Conservation (phyloP, 1,139 yeast genomes). For the Taphrina flavorubra region DNA sequence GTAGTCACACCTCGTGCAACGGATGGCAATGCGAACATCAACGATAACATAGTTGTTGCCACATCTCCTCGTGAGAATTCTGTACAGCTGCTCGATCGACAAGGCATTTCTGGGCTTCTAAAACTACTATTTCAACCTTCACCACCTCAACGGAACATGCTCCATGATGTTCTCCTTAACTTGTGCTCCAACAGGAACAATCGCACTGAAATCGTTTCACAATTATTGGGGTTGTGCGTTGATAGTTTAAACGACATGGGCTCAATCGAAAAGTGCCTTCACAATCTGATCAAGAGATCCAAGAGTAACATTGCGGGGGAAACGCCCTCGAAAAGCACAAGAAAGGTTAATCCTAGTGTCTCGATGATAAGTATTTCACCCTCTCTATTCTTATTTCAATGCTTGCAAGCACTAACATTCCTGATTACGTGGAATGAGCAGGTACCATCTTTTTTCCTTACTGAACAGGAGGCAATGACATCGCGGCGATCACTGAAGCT, state of each 20-base stretch:
- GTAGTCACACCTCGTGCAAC: background rate
- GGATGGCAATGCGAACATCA: background rate
- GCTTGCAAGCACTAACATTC: constrained; percentile 74
- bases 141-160: constrained; percentile 65
- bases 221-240: constrained; percentile 69
- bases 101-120: constrained; percentile 75
- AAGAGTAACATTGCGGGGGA: constrained; percentile 41
- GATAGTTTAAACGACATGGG: constrained; percentile 72
- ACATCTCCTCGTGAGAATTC: constrained; percentile 9
- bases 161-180: constrained; percentile 70
- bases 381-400: constrained; percentile 73
- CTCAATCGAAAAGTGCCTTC: constrained; percentile 69
- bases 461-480: constrained; percentile 71
- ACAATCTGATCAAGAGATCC: constrained; percentile 57
- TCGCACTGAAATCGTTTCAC: constrained; percentile 74
- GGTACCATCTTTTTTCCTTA: constrained; percentile 74
- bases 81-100: constrained; percentile 66
- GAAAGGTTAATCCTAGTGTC: constrained; percentile 58
- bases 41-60: background rate
- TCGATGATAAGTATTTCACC: constrained; percentile 51
- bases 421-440: constrained; percentile 72
- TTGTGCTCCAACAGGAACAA: constrained; percentile 80
- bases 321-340: constrained; percentile 44
- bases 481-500: constrained; percentile 55
- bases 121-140: constrained; percentile 78